Evolutionary conservation across 2,329 filamentous ascomycete genomes (phyloP).

Genomic region (Ceratocystis variospora): DNA sequence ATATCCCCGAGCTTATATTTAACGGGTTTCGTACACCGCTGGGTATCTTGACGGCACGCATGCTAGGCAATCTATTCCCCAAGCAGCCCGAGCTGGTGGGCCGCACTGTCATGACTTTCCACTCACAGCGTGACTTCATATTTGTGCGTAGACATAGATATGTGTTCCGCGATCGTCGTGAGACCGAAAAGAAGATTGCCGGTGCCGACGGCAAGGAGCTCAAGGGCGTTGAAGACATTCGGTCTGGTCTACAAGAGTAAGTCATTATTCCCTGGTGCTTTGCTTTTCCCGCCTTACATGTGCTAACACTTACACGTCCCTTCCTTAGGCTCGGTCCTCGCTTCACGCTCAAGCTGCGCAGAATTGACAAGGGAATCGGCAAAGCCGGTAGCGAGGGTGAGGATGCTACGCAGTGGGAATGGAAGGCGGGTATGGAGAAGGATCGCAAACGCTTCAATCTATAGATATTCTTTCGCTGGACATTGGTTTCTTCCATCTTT

Average conservation of each 20-base stretch:
- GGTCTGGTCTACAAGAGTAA: slow-evolving; percentile 71
- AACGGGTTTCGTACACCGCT: slow-evolving; percentile 94
- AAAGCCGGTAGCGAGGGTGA: slow-evolving; percentile 52
- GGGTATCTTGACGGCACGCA: slow-evolving; percentile 70
- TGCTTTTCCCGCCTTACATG: neutral
- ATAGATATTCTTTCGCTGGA: slow-evolving; percentile 30
- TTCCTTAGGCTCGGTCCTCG: slow-evolving; percentile 43
- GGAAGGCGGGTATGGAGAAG: slow-evolving; percentile 94
- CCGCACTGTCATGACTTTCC: slow-evolving; percentile 77
- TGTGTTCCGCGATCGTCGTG: slow-evolving; percentile 76
- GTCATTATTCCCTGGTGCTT: neutral
- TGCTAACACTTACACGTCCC: neutral
- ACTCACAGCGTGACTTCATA: slow-evolving; percentile 93
- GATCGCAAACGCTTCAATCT: slow-evolving; percentile 85
- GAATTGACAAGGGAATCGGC: slow-evolving; percentile 79
- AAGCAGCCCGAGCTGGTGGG: slow-evolving; percentile 70
- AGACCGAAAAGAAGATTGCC: slow-evolving; percentile 74
- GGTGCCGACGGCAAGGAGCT: slow-evolving; percentile 70
- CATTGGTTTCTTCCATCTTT: slow-evolving; percentile 12
- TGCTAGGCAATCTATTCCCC: slow-evolving; percentile 53
- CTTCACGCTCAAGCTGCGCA: slow-evolving; percentile 66
- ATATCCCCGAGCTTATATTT: slow-evolving; percentile 78
- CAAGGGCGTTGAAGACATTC: slow-evolving; percentile 71
- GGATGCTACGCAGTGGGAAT: slow-evolving; percentile 81
- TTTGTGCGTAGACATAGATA: slow-evolving; percentile 86